Base-by-base conservation (phyloP, 2,329 filamentous ascomycete genomes). In the Cercospora berteroae region DNA sequence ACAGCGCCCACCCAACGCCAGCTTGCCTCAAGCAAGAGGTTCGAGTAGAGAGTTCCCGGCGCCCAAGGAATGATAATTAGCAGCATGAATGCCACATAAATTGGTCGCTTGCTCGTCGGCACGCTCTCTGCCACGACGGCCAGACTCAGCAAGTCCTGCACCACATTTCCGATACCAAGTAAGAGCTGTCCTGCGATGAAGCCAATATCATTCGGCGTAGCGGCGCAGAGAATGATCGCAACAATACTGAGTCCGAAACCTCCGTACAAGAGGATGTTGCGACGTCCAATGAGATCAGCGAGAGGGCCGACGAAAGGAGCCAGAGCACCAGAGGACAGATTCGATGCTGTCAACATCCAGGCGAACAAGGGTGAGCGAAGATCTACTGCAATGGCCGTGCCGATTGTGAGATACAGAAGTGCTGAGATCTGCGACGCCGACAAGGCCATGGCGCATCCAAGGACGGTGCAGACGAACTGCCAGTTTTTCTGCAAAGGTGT, bases 341-440 rank as follows among this genome's bases (percentile, higher is more conserved):
- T 58, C 8, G 55, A 58, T 5, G 55, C 55, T 13, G 55, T 58
- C 55, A 58, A 36, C 55, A 58, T 58, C 55, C 55, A 58, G 27
- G 55, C 55, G 25, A 58, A 58, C 55, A 33, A n/a, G 29, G 55
- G 8, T 9, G 55, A 33, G 55, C 31, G 27, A 29, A 58, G 55
- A 31, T 58, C 55, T 23, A 58, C 55, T 20, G 55, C 55, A 33
- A 58, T 58, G 7, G 55, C 55, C 9, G 55, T 58, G 18, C 55
- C 55, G 10, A 58, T 58, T 10, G 55, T 58, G 27, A 58, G 55
- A 16, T 58, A 58, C 12, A 58, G 2, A 31, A 58, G 55, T 8
- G 55, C 55, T 33, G 55, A 58, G 16, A 58, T 58, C 8, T 58
- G 55, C 5, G 55, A 58, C 8, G 55, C 55, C 4, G 55, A 58